Base-by-base conservation (phyloP, 768 basidiomycete species). In the Panus rudis region DNA sequence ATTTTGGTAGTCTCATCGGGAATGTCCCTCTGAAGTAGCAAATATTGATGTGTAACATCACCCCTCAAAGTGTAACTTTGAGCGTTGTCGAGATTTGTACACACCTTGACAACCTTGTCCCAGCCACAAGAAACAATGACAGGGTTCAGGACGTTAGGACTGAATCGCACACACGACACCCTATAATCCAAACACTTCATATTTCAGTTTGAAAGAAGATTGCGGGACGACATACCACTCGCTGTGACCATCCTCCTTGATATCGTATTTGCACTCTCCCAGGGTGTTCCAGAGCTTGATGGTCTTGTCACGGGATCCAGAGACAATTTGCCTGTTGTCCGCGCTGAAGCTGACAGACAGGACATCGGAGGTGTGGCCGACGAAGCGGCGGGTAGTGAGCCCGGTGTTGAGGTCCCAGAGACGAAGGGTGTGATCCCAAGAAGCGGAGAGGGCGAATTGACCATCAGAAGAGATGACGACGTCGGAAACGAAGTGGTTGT, bases 201-300 rank as follows among this genome's bases (percentile, higher is more conserved):
- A 16, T 27, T 43, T 45, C 41, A 33, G 31, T 30, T 11, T 22
- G 24, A 41, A 10, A 32, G 24, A 22, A 23, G 16, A 12, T 35
- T 30, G 37, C 41, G 16, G n/a, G 27, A 3, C n/a, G 7, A 53
- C 62, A 37, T 47, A 69, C 94, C 96, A 99, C 73, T 97, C 96
- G 48, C 81, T 72, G 75, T 99, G 96, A 48, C 94, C 92, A 56
- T 98, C 96, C 54, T 99, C 94, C 71, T 91, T 90, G 68, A 99
- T 99, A 65, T 98, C 90, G 65, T 92, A 98, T 68, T 99, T 99
- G 77, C 96, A 99, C 70, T 99, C 96, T 61, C 96, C 96, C 52
- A 99, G 83, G 49, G 96, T 99, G 75, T 99, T 99, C 96, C 96
- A 99, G 60, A 99, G 88, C 69, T 98, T 99, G 77, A 99, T 99